A percentile compares a stretch with the other conserved stretches of the same genome.
phyloP scores from a whole-genome alignment of 2,329 filamentous ascomycete genomes.

The Diaporthe helianthi region DNA sequence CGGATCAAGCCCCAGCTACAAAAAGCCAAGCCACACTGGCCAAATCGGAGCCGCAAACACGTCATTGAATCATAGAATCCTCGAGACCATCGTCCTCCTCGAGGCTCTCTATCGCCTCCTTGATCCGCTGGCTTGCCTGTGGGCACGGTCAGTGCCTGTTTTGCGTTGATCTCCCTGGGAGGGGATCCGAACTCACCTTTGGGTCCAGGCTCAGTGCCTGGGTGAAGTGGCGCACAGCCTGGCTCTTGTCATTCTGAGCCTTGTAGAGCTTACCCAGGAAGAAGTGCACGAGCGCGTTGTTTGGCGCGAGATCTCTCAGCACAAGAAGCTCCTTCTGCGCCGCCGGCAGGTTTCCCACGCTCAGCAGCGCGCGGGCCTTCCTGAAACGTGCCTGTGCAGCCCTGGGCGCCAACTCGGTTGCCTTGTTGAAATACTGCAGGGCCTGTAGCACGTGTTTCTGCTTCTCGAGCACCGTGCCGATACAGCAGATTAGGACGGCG shows the following conservation, averaged over 20 bases:
- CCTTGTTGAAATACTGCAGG: conserved; percentile 80
- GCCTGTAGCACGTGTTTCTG: conserved; percentile 83
- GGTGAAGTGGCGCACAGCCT: conserved; percentile 92
- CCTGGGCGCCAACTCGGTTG: conserved; percentile 80
- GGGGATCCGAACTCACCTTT: conserved; percentile 68
- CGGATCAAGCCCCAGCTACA: not conserved
- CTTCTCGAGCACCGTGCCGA: conserved; percentile 88
- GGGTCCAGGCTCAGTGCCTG: conserved; percentile 95
- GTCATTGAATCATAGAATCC: conserved; percentile 67
- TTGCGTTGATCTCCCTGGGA: not conserved
- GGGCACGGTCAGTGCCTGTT: not conserved
- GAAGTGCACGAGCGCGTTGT: conserved; percentile 97
- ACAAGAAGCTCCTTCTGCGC: conserved; percentile 84
- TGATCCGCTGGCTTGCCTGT: conserved; percentile 91
- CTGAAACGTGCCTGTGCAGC: conserved; percentile 89
- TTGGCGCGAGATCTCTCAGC: conserved; percentile 89
- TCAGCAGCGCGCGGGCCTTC: conserved; percentile 87
- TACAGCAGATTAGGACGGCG: conserved; percentile 88
- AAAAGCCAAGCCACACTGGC: not conserved
- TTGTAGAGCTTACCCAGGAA: conserved; percentile 86
- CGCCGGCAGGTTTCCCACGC: conserved; percentile 71
- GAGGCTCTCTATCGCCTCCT: conserved; percentile 92
- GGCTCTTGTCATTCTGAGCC: conserved; percentile 72
- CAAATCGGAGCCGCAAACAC: conserved; percentile 20
- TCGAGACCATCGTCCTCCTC: conserved; percentile 80